Percentiles rank a stretch among this genome's conserved stretches.
phyloP scores from a whole-genome alignment of 2,329 filamentous ascomycete genomes.

The Aphanocladium album region DNA sequence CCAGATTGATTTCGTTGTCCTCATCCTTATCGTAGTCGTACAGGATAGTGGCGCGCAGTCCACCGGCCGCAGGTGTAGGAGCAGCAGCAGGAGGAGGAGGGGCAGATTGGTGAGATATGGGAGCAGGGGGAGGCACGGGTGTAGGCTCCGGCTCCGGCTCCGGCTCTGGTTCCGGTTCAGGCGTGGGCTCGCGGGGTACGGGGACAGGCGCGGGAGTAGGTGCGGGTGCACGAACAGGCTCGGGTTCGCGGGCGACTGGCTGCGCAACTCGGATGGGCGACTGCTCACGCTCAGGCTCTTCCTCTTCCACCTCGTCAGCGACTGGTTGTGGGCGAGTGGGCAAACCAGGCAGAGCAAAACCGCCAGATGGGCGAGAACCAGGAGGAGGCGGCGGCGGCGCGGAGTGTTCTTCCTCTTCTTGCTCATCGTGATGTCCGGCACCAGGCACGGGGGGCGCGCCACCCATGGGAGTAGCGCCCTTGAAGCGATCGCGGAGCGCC shows the following conservation, averaged over 20 bases:
- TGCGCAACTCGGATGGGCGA: constrained; percentile 84
- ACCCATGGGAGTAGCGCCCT: constrained; percentile 64
- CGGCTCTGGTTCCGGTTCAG: constrained; percentile 8
- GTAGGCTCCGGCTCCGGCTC: constrained; percentile 10
- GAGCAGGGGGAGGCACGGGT: background rate
- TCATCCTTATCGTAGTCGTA: constrained; percentile 98
- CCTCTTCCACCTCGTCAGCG: constrained; percentile 52
- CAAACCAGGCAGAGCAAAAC: constrained; percentile 74
- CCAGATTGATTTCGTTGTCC: constrained; percentile 90
- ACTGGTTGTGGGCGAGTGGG: constrained; percentile 54
- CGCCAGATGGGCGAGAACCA: constrained; percentile 66
- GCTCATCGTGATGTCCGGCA: background rate
- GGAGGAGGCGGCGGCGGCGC: constrained; percentile 52
- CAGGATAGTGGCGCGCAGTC: constrained; percentile 69
- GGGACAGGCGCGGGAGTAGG: constrained; percentile 11
- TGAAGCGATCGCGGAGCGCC: constrained; percentile 77
- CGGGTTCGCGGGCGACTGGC: constrained; percentile 65
- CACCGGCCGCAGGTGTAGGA: constrained; percentile 8
- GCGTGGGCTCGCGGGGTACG: constrained; percentile 8
- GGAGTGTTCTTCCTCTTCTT: constrained; percentile 33
- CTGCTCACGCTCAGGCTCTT: constrained; percentile 46
- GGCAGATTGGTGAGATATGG: background rate
- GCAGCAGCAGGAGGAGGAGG: constrained; percentile 9
- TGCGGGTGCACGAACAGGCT: constrained; percentile 5
- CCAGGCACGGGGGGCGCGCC: constrained; percentile 33